Evolutionary conservation across 2,329 filamentous ascomycete species (phyloP), one percentile per base, ranked within the genome.

Genomic region (Geosmithia flava): DNA sequence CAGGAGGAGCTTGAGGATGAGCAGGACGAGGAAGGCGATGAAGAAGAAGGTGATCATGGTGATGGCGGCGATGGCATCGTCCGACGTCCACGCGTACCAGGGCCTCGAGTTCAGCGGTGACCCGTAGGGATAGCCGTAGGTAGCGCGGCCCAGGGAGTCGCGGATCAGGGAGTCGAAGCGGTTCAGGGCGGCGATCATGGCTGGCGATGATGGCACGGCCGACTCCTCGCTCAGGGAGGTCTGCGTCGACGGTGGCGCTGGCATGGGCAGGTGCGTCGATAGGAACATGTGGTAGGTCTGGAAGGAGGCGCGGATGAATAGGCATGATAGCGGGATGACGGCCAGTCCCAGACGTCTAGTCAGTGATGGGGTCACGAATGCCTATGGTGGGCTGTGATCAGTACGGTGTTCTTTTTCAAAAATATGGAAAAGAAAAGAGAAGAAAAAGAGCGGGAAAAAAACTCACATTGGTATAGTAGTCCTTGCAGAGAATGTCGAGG

Each of bases 261-360:
- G 86, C 8, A 85, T 77, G 0, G 88, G 85, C 33, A 96, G 74
- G 57, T 95, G 83, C 0, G 87, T 90, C 3, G 90, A 87, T 15
- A 97, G 76, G 59, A 97, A 95, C 91, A 97, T 97, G 66, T 96
- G 86, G 65, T 97, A 98, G 7, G 91, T 96, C 62, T 98, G 93
- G 42, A 97, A 77, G 1, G 87, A 90, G 44, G 94, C 88, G 42
- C 94, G 82, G 62, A 98, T 93, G 65, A 98, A 96, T 45, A 98
- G 80, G 56, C 90, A 97, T 1, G 90, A 91, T 0, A 98, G 74
- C 0, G 93, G 93, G 44, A 98, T 85, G 29, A 97, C 83, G 0
- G 93, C 93, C 1, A 98, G 72, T 1, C 93, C 93, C 0, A 98
- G 78, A 17, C 93, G 81, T 50, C 90, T 86, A 3, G 88, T 95